Base-by-base conservation (phyloP, 2,329 filamentous ascomycete species). In the Ophiostoma ulmi region DNA sequence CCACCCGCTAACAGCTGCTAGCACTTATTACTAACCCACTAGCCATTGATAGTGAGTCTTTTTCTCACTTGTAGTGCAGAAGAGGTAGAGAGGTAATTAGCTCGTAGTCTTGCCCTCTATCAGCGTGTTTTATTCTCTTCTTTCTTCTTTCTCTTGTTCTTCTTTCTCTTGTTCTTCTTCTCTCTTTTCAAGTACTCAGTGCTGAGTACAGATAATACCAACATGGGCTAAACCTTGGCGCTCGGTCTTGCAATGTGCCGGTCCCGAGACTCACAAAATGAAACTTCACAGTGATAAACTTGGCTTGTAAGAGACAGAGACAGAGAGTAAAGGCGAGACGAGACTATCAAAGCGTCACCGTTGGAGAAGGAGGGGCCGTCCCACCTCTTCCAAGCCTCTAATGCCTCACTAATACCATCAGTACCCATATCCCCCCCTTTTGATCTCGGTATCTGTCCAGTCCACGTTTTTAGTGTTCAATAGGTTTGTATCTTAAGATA, bases 191-290 rank as follows among this genome's bases (percentile, higher is more conserved):
- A n/a, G n/a, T n/a, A n/a, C n/a, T n/a, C n/a, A n/a, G n/a, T n/a
- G n/a, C n/a, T n/a, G n/a, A n/a, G n/a, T n/a, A n/a, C n/a, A n/a
- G n/a, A 48, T 48, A 48, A 20, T 48, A 38, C 7, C 36, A 38
- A 38, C 36, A n/a, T n/a, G n/a, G n/a, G n/a, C n/a, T n/a, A n/a
- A n/a, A n/a, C 36, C 55, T 35, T 61, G 55, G 55, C 55, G 55
- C 48, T 61, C 55, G 55, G 55, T 35, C 55, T 35, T 22, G 13
- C 55, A 61, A n/a, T n/a, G n/a, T n/a, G 41, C 41, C 7, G 52
- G 22, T 26, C n/a, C 52, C 52, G 52, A 55, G 52, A 11, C 14
- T 48, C 5, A 39, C 38, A 39, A 39, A 8, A 39, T 11, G 31
- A 17, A 48, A 48, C 8, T 17, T 48, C 44, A n/a, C 44, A 48